Evolutionary conservation across 768 basidiomycete species (phyloP).

Genomic region (Neoboletus magnificus): DNA sequence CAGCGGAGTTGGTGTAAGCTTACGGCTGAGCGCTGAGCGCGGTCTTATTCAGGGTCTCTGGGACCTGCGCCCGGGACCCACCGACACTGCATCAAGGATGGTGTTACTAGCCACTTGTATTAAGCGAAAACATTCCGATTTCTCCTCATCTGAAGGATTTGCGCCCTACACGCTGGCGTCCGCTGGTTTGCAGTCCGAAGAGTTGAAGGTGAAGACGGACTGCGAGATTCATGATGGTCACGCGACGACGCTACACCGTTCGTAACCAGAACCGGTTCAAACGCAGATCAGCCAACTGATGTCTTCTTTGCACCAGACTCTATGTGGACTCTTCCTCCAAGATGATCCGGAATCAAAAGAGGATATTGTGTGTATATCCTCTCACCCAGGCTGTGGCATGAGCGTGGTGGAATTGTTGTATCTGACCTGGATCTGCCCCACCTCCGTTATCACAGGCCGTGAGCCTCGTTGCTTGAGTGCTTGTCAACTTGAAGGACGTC

Average conservation of each 20-base stretch:
- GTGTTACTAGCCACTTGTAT: background rate
- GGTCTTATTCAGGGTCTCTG: background rate
- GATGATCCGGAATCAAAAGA: conserved; percentile 14
- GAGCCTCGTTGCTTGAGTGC: background rate
- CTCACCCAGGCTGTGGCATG: too few species aligned
- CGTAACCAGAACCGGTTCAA: background rate
- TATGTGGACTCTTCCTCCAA: conserved; percentile 19
- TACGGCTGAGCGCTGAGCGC: background rate
- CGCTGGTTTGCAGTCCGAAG: too few species aligned
- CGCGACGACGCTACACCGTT: conserved; percentile 17
- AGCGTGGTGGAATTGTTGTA: background rate
- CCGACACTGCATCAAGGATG: background rate
- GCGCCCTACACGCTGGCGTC: background rate
- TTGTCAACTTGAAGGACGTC: too few species aligned
- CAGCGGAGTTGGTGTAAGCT: background rate
- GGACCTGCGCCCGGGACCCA: background rate
- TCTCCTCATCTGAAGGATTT: background rate
- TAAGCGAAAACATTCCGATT: background rate
- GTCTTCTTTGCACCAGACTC: background rate
- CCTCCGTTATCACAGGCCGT: conserved; percentile 8
- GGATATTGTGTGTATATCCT: conserved; percentile 7
- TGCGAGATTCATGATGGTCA: conserved; percentile 11
- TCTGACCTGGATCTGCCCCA: background rate
- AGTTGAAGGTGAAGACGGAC: background rate
- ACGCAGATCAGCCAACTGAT: background rate